These are phyloP conservation scores for Gentiana straminea DNA, from an alignment of 257 asterid species.

Conservation along the genomic window DNA sequence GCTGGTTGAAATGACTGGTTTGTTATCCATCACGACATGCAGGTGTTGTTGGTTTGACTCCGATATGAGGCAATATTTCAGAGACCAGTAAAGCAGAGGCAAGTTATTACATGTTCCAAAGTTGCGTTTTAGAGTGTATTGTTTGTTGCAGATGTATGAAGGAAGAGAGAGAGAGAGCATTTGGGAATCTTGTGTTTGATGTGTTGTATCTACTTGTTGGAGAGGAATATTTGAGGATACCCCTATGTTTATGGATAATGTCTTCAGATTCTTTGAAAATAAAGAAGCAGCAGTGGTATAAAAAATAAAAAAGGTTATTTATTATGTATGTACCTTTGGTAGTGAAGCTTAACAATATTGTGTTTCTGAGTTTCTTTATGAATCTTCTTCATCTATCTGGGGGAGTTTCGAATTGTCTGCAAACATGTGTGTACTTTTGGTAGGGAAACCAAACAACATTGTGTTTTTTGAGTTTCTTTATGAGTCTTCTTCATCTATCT, in stretches of 20 bases:
- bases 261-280: neutral
- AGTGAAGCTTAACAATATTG: no score
- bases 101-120: neutral
- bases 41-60: constrained; percentile 91
- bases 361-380: no score
- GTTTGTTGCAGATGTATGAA: no score
- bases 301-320: no score
- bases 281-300: neutral
- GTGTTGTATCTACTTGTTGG: neutral
- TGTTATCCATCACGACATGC: constrained; percentile 6
- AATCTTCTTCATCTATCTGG: no score
- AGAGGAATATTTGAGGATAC: constrained; percentile 9
- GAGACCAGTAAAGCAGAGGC: constrained; percentile 5
- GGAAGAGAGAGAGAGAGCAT: neutral
- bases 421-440: neutral
- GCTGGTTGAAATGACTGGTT: neutral
- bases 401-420: no score
- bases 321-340: no score
- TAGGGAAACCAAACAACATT: no score
- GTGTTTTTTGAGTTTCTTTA: no score
- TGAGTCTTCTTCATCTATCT: no score
- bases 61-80: constrained; percentile 24
- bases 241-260: neutral
- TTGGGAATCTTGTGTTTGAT: constrained; percentile 2
- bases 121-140: no score